A percentile compares a stretch with the other conserved stretches of the same genome.
Conservation (phyloP, 805 yeast genomes). For the Nakazawaea sp. region DNA sequence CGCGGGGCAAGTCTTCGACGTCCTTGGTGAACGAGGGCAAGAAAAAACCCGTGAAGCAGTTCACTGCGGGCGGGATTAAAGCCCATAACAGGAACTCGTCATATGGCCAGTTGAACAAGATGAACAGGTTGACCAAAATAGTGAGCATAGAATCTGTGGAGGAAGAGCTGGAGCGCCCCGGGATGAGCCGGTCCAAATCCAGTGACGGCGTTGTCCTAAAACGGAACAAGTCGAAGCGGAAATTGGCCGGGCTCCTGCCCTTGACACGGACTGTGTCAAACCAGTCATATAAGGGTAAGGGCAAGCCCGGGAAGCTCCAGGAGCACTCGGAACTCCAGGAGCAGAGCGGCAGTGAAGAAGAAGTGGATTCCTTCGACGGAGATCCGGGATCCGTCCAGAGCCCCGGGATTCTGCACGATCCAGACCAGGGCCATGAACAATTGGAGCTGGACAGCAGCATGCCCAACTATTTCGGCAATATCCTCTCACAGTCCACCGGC, state of each 20-base stretch:
- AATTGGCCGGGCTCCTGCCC: conserved; percentile 17
- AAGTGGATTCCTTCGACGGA: conserved; percentile 34
- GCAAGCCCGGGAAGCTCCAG: background rate
- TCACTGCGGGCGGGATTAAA: conserved; percentile 25
- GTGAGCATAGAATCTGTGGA: conserved; percentile 22
- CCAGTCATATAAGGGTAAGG: conserved; percentile 6
- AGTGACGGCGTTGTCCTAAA: conserved; percentile 22
- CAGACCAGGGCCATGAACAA: background rate
- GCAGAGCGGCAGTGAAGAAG: conserved; percentile 26
- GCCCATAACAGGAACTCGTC: conserved; percentile 23
- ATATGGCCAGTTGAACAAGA: conserved; percentile 21
- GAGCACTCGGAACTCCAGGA: background rate
- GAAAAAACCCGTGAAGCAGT: conserved; percentile 23
- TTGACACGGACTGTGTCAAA: conserved; percentile 19
- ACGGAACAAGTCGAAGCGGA: conserved; percentile 9
- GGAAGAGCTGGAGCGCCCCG: conserved; percentile 16
- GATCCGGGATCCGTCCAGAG: too few relatives aligned
- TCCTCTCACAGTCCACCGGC: conserved; percentile 48
- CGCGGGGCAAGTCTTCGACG: conserved; percentile 19
- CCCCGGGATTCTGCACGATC: background rate
- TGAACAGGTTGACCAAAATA: conserved; percentile 25
- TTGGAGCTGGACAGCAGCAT: conserved; percentile 2
- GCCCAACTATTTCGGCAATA: conserved; percentile 16
- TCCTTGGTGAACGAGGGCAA: conserved; percentile 21
- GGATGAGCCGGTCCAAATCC: conserved; percentile 25